Conservation (phyloP, 2,329 filamentous ascomycete species). For the Ascochyta viciae-villosae region DNA sequence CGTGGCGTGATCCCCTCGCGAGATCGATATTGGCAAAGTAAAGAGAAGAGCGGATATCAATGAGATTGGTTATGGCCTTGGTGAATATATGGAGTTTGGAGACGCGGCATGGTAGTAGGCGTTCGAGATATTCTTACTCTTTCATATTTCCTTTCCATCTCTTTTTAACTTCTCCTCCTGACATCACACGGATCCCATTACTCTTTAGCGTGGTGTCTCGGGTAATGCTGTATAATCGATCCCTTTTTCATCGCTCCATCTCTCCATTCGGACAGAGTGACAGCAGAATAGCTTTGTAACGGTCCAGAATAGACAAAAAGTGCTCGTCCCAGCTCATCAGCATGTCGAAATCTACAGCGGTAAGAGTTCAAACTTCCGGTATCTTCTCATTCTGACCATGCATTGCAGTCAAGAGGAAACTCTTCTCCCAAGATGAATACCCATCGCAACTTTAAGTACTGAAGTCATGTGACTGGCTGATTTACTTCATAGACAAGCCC, state of each 20-base stretch:
- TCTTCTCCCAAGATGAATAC: no score
- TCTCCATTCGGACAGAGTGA: background rate
- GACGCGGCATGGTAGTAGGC: background rate
- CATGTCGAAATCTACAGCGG: no score
- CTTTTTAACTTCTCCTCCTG: background rate
- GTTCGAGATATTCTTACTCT: background rate
- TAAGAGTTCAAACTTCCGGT: no score
- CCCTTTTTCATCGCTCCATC: background rate
- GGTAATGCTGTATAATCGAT: background rate
- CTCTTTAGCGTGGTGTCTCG: slow-evolving; percentile 9
- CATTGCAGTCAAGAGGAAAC: no score
- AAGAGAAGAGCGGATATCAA: background rate
- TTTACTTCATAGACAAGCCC: no score
- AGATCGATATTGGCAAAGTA: no score
- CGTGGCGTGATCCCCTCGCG: slow-evolving; percentile 32
- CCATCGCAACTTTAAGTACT: no score
- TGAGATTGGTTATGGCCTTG: background rate
- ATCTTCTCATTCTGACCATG: no score
- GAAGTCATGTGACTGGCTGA: no score
- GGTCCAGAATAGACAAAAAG: no score
- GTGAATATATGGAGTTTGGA: background rate
- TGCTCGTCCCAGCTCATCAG: no score
- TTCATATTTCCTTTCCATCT: background rate
- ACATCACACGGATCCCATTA: background rate
- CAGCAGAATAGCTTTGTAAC: no score